Conservation (phyloP, 2,329 filamentous ascomycete genomes). For the Elsinoe batatas region DNA sequence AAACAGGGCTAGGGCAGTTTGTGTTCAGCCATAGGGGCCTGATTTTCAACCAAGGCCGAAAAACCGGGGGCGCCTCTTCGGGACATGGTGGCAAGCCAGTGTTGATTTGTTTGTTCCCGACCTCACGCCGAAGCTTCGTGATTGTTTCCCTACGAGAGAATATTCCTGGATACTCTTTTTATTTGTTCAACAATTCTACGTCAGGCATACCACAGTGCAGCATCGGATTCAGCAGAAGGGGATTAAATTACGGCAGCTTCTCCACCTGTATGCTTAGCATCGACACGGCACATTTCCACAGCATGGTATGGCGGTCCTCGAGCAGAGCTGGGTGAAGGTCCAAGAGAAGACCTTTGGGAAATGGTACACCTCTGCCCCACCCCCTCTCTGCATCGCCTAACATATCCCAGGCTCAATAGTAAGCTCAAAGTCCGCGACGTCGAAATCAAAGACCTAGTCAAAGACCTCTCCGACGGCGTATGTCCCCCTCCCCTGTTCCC, state of each 20-base stretch:
- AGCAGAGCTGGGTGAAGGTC: slow-evolving; percentile 62
- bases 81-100: background rate
- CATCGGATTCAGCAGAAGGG: background rate
- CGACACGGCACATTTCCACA: background rate
- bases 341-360: slow-evolving; percentile 99
- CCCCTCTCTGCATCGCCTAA: background rate
- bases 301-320: slow-evolving; percentile 28
- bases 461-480: slow-evolving; percentile 88
- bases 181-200: slow-evolving; percentile 25
- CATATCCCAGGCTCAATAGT: slow-evolving; percentile 69
- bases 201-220: background rate
- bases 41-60: background rate
- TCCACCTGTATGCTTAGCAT: background rate
- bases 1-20: background rate
- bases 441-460: slow-evolving; percentile 76
- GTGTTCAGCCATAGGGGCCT: background rate
- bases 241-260: background rate
- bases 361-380: slow-evolving; percentile 50
- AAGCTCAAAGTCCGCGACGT: slow-evolving; percentile 73
- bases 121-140: background rate
- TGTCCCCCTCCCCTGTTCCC: slow-evolving; percentile 30
- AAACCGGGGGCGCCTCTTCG: background rate
- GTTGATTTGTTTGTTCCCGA: background rate
- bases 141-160: too few species aligned
- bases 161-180: too few species aligned